Evolutionary conservation across 805 yeast genomes (phyloP).

Genomic region (Myxozyma melibiosi): DNA sequence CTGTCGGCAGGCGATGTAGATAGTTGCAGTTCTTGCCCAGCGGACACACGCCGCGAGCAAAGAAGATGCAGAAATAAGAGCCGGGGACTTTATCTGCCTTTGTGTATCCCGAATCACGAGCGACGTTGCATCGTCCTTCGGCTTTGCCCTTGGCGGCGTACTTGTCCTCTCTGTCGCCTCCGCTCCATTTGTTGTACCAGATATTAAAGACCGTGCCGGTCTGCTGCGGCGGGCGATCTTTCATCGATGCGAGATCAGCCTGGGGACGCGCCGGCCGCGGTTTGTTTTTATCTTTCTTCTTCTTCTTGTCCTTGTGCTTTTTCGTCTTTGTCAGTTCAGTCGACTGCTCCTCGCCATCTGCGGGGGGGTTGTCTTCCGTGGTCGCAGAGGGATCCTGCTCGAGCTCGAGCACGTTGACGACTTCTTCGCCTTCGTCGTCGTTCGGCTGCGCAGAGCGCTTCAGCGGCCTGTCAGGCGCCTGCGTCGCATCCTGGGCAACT

Average conservation of each 20-base stretch:
- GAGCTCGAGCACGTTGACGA: conserved; percentile 27
- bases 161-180: conserved; percentile 57
- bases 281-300: conserved; percentile 19
- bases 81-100: conserved; percentile 56
- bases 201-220: conserved; percentile 79
- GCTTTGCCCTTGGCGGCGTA: conserved; percentile 48
- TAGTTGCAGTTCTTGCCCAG: conserved; percentile 70
- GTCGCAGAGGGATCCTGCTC: conserved; percentile 17
- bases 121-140: conserved; percentile 62
- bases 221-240: conserved; percentile 70
- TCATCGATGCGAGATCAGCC: conserved; percentile 62
- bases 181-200: conserved; percentile 91
- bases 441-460: neutral
- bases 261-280: conserved; percentile 69
- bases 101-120: conserved; percentile 73
- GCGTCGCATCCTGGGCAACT: conserved; percentile 2
- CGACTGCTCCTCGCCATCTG: neutral
- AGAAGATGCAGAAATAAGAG: conserved; percentile 72
- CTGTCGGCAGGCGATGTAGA: conserved; percentile 72
- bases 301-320: conserved; percentile 11
- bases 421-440: conserved; percentile 30
- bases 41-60: conserved; percentile 86
- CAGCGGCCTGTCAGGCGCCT: neutral
- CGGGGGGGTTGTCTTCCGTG: neutral
- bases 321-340: neutral